phyloP scores from a whole-genome alignment of 1,284 basidiomycete species.

The Ganoderma lingzhi region DNA sequence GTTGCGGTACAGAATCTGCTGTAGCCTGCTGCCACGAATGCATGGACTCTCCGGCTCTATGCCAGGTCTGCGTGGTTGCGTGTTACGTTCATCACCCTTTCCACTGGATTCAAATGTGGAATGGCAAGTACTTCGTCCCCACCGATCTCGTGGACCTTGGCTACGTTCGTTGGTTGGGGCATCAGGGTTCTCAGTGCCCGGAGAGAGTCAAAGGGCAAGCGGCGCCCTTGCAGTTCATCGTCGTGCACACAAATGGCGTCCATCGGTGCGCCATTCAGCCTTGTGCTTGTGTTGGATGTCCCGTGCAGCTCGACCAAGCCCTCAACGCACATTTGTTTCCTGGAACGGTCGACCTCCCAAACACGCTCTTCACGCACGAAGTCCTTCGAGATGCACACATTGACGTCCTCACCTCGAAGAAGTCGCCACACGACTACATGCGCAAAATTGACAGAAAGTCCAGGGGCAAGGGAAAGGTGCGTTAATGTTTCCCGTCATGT shows the following conservation, averaged over 20 bases:
- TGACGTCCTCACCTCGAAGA: constrained; percentile 4
- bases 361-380: constrained; percentile 5
- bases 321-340: background rate
- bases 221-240: background rate
- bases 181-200: background rate
- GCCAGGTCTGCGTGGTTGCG: background rate
- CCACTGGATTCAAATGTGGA: background rate
- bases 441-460: background rate
- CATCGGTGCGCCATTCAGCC: background rate
- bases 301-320: background rate
- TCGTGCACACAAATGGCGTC: background rate
- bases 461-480: background rate
- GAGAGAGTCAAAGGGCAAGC: background rate
- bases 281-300: background rate
- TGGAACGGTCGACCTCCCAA: background rate
- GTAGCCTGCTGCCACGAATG: background rate
- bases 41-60: background rate
- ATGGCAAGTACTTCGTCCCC: background rate
- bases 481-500: background rate
- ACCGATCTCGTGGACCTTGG: background rate
- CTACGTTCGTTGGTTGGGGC: background rate
- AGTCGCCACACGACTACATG: constrained; percentile 9
- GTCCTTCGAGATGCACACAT: background rate
- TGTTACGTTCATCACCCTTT: background rate
- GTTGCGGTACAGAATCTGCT: background rate